Evolutionary conservation across 768 basidiomycete genomes (phyloP), one percentile per base, ranked within the genome.

Genomic region (Lactarius quietus): DNA sequence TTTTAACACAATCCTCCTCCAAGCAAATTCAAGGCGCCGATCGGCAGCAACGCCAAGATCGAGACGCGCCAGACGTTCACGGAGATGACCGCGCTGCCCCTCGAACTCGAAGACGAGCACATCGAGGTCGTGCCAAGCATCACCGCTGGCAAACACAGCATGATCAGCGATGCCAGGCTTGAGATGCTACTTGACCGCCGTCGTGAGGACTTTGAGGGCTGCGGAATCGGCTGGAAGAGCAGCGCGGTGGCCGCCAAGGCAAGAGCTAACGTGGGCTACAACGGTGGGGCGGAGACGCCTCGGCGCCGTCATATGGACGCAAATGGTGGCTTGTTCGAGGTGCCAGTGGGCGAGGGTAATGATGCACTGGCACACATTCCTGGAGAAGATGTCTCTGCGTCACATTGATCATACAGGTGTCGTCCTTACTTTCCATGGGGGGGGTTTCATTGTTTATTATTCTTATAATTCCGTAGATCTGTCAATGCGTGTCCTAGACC

Each of bases 21-120:
- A 88, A 91, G 92, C 67, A 92, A 94, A 78, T 95, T 95, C 79
- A 90, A 86, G 70, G 85, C 82, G 76, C 90, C 92, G 0, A 84
- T 83, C 6, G 82, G 74, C 7, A 83, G 80, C 62, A 74, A 20
- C 71, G 76, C 77, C 54, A 62, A 61, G 31, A 52, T 64, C 28
- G 87, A 86, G 72, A 23, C 48, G 3, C 77, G 79, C 1, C 85
- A 88, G 75, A 87, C 83, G 2, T 84, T 91, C 72, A 86, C 88
- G 0, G 92, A 95, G 71, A 85, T 94, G 82, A 91, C 93, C 0
- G 84, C 89, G 23, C 82, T 85, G 23, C 77, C 97, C 45, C 80
- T 96, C 29, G 81, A 81, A 39, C 83, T 96, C 3, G 94, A 96
- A 72, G 89, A 89, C 18, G 93, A 98, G 76, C 87, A 94, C 73